phyloP scores from a whole-genome alignment of 2,329 filamentous ascomycete genomes.

The Fusarium sp. region DNA sequence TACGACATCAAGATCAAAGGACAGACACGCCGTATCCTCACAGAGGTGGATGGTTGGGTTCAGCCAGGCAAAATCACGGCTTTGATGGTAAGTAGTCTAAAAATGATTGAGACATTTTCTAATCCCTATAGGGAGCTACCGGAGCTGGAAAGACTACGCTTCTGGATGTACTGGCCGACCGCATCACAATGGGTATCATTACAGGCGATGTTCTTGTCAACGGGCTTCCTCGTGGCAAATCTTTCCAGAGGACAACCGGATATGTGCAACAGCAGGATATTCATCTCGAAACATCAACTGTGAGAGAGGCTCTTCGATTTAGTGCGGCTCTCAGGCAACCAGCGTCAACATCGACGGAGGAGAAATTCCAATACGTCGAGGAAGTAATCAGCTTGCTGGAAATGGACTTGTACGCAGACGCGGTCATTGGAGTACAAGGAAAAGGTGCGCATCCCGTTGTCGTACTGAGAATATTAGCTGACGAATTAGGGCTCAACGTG shows the following conservation, averaged over 20 bases:
- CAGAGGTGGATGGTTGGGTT: constrained; percentile 79
- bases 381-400: constrained; percentile 76
- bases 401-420: constrained; percentile 74
- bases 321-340: constrained; percentile 86
- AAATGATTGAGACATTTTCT: constrained; percentile 54
- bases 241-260: constrained; percentile 88
- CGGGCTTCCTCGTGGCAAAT: constrained; percentile 75
- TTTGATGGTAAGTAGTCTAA: constrained; percentile 72
- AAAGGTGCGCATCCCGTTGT: constrained; percentile 51
- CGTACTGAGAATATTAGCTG: neutral
- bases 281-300: constrained; percentile 83
- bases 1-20: constrained; percentile 80
- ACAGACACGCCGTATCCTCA: constrained; percentile 73
- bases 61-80: constrained; percentile 80
- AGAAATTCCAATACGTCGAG: constrained; percentile 87
- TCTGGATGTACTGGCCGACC: constrained; percentile 83
- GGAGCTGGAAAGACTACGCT: constrained; percentile 91
- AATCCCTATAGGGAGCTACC: constrained; percentile 65
- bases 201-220: constrained; percentile 80
- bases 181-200: constrained; percentile 89
- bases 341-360: constrained; percentile 71
- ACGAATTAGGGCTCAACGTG: constrained; percentile 62
- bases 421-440: constrained; percentile 71
- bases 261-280: constrained; percentile 92
- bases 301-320: constrained; percentile 86